phyloP scores from a whole-genome alignment of 495 filamentous ascomycete genomes.

The Penicillium diatomitis region DNA sequence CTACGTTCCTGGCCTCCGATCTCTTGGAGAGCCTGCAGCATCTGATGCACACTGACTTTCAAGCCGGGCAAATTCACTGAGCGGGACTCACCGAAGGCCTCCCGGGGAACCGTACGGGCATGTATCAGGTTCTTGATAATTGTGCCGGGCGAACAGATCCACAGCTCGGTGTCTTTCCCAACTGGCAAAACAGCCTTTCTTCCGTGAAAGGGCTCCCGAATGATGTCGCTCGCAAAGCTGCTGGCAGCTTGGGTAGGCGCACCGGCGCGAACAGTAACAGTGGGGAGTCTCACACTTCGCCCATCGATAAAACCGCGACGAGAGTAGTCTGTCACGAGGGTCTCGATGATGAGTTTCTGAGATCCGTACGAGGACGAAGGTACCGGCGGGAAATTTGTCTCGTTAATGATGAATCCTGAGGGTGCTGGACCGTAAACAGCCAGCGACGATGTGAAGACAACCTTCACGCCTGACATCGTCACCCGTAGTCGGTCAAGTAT shows the following conservation, averaged over 20 bases:
- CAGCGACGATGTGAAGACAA: slow-evolving; percentile 49
- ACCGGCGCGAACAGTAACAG: slow-evolving; percentile 65
- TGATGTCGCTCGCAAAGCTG: slow-evolving; percentile 66
- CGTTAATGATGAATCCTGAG: slow-evolving; percentile 38
- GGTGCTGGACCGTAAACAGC: slow-evolving; percentile 53
- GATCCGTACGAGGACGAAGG: slow-evolving; percentile 67
- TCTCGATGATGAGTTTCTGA: slow-evolving; percentile 71
- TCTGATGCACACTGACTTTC: slow-evolving; percentile 60
- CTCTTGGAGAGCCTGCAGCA: slow-evolving; percentile 63
- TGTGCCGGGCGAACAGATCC: slow-evolving; percentile 58
- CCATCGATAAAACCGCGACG: slow-evolving; percentile 61
- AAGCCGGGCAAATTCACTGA: slow-evolving; percentile 68
- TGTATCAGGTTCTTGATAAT: slow-evolving; percentile 63
- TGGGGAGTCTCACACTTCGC: slow-evolving; percentile 60
- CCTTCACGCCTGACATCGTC: slow-evolving; percentile 49
- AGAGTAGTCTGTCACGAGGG: slow-evolving; percentile 66
- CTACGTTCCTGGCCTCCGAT: slow-evolving; percentile 62
- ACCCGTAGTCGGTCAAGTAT: slow-evolving; percentile 53
- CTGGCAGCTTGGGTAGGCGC: slow-evolving; percentile 67
- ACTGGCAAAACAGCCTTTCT: slow-evolving; percentile 57
- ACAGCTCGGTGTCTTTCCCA: slow-evolving; percentile 44
- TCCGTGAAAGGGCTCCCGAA: slow-evolving; percentile 56
- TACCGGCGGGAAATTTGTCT: slow-evolving; percentile 50
- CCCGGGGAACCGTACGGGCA: slow-evolving; percentile 47
- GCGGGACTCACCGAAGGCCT: slow-evolving; percentile 45